A percentile compares a stretch with the other conserved stretches of the same genome.
These are phyloP conservation scores for Nannochloris sp. DNA, from an alignment of 139 green algal species.

Conservation along the genomic window DNA sequence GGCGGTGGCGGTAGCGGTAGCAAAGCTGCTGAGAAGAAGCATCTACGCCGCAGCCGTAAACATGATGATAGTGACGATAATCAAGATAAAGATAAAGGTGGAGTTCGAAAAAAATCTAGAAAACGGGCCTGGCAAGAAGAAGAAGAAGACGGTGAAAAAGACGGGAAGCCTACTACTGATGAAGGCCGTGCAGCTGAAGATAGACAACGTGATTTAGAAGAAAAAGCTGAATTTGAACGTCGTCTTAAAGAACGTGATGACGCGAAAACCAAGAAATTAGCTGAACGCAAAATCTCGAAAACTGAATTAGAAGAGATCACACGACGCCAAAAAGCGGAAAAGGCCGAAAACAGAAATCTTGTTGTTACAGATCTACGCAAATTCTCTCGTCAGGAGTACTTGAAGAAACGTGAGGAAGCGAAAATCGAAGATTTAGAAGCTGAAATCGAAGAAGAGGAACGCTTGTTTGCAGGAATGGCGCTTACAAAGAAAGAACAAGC, in stretches of 20 bases:
- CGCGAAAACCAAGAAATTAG: conserved; percentile 66
- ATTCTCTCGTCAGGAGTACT: conserved; percentile 89
- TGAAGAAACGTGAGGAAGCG: conserved; percentile 82
- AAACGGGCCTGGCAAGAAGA: conserved; percentile 69
- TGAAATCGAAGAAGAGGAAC: conserved; percentile 77
- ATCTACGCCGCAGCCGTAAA: conserved; percentile 10
- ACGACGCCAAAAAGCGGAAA: conserved; percentile 20
- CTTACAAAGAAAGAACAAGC: conserved; percentile 77
- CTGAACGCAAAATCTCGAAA: conserved; percentile 46
- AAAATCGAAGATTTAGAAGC: conserved; percentile 79
- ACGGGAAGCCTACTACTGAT: conserved; percentile 14
- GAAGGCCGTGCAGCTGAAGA: conserved; percentile 26
- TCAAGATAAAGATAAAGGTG: conserved; percentile 11
- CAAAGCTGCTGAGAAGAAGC: conserved; percentile 1
- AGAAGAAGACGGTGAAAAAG: conserved; percentile 32
- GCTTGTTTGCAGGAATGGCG: conserved; percentile 40
- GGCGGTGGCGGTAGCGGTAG: neutral
- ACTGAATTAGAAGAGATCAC: conserved; percentile 46
- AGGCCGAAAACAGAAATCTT: conserved; percentile 14
- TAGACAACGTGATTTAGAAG: conserved; percentile 39
- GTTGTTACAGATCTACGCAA: conserved; percentile 38
- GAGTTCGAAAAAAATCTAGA: conserved; percentile 10
- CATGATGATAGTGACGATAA: conserved; percentile 13
- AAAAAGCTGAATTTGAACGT: conserved; percentile 89
- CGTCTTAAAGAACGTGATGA: conserved; percentile 52